Base-by-base conservation (phyloP, 1,284 basidiomycete genomes). In the Pterulicium gracile region DNA sequence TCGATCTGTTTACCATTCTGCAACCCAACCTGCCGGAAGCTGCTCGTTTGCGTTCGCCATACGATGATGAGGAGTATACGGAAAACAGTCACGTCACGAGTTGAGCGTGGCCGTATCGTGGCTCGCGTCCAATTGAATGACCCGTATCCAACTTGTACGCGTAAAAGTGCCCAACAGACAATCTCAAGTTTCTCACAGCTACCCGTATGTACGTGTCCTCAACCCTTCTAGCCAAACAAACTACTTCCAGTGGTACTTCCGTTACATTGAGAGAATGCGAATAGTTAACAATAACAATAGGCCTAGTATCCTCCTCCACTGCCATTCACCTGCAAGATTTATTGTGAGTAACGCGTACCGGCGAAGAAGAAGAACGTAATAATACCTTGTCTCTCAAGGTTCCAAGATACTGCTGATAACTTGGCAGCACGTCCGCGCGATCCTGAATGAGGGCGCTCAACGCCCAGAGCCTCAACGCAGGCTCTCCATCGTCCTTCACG, bases 401-500 rank as follows among this genome's bases (percentile, higher is more conserved):
- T 39, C 73, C 75, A 54, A 94, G 73, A 62, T 91, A 98, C 65
- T 98, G 95, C 58, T 91, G 85, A 66, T 98, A 99, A 62, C 91
- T 95, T 42, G 91, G 90, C 59, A 93, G 74, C 52, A 89, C 82
- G 63, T 98, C 96, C 58, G 91, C 86, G 50, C 96, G 82, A 65
- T 98, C 96, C 67, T 98, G 94, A 57, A 98, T 86, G 56, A 99
- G 77, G 61, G 83, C 77, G 59, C 89, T 93, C 53, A 99, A 73
- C 0, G 95, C 95, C 94, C 94, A 98, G 54, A 92, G 76, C 50
- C 94, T 73, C 59, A 98, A 69, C 43, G 91, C 83, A 2, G 92
- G 89, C 65, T 98, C 96, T 47, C 93, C 95, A 57, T 98, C 96
- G 62, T 96, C 93, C 69, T 98, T 99, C 57, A 98, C 94, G 39